Conservation (phyloP, 495 filamentous ascomycete species). For the Penicillium longicatenatum region DNA sequence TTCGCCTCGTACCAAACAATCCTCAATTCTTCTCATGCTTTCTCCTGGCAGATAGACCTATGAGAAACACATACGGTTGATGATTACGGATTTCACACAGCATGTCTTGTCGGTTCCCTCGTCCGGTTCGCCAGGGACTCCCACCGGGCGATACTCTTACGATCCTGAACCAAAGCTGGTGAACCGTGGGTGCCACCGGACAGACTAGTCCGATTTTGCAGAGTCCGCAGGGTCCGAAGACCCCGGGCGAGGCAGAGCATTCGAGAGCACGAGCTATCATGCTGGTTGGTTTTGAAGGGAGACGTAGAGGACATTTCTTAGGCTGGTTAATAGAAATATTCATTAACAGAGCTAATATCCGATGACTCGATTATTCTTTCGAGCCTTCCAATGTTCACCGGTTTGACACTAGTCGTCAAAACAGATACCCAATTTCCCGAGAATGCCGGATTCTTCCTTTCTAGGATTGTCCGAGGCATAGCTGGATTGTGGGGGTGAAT, state of each 20-base stretch:
- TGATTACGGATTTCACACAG: constrained; percentile 1
- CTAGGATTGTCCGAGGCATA: not conserved
- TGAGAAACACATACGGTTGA: not conserved
- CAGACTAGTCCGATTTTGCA: not conserved
- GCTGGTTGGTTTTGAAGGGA: too few relatives aligned
- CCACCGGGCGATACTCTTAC: constrained; percentile 13
- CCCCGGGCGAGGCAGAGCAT: not conserved
- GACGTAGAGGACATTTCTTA: too few relatives aligned
- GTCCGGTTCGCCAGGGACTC: constrained; percentile 27
- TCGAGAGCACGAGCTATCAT: not conserved
- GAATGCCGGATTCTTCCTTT: not conserved
- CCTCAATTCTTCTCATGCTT: not conserved
- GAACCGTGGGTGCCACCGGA: constrained; percentile 13
- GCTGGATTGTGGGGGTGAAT: not conserved
- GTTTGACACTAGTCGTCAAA: too few relatives aligned
- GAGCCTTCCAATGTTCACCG: too few relatives aligned
- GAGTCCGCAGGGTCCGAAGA: not conserved
- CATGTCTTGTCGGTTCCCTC: constrained; percentile 19
- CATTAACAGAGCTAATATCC: too few relatives aligned
- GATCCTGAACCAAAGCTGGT: constrained; percentile 9
- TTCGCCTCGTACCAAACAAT: constrained; percentile 16
- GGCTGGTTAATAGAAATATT: too few relatives aligned
- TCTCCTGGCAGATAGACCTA: constrained; percentile 9
- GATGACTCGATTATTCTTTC: too few relatives aligned
- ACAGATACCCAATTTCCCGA: not conserved